Evolutionary conservation across 768 basidiomycete genomes (phyloP).

Genomic region (Pleurotus tuber-regium): DNA sequence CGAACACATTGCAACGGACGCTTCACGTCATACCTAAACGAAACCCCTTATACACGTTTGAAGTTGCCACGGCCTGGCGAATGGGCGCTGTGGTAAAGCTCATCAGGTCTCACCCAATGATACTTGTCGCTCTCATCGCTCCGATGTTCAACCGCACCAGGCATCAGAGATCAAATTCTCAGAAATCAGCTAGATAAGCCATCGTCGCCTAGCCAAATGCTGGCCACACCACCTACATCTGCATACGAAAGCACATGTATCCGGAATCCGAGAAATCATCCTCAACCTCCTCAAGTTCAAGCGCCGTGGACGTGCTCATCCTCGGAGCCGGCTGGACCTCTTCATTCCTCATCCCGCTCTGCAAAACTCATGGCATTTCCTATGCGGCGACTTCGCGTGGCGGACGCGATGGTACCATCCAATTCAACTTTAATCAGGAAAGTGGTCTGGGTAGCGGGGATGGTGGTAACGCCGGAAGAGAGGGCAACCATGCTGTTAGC

Average conservation of each 20-base stretch:
- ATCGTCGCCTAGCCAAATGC: too few species aligned
- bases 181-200: too few species aligned
- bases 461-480: not conserved
- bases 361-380: slow-evolving; percentile 34
- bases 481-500: not conserved
- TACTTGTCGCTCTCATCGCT: too few species aligned
- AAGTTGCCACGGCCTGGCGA: too few species aligned
- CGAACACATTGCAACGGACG: too few species aligned
- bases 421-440: slow-evolving; percentile 54
- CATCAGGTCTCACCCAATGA: too few species aligned
- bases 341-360: slow-evolving; percentile 56
- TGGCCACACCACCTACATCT: too few species aligned
- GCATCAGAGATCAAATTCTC: too few species aligned
- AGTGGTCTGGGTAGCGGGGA: slow-evolving; percentile 17
- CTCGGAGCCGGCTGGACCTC: slow-evolving; percentile 70
- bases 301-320: slow-evolving; percentile 51
- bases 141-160: too few species aligned
- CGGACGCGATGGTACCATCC: slow-evolving; percentile 46
- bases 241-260: not conserved
- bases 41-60: too few species aligned
- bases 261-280: slow-evolving; percentile 3
- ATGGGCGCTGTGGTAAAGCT: too few species aligned
- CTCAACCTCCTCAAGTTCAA: not conserved
- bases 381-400: slow-evolving; percentile 55
- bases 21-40: too few species aligned